Evolutionary conservation across 441 rosid genomes (phyloP).

Genomic region (Erodium texanum): DNA sequence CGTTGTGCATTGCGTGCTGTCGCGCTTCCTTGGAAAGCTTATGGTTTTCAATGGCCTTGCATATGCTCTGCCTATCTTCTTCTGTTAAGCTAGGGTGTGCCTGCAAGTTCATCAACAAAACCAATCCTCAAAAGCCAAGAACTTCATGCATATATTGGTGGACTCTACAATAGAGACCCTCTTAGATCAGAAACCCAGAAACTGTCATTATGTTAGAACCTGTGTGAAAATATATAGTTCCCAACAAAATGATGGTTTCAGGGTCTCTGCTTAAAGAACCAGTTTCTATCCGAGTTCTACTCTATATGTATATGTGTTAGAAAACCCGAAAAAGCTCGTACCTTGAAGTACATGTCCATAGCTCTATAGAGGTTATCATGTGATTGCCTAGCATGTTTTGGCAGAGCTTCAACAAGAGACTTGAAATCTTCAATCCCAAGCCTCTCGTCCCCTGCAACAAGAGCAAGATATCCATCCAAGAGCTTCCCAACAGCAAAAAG

Average conservation of each 20-base stretch:
- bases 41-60: conserved; percentile 37
- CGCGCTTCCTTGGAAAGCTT: conserved; percentile 44
- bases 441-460: conserved; percentile 35
- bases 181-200: too few relatives aligned
- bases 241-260: too few relatives aligned
- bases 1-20: conserved; percentile 34
- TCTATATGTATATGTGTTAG: too few relatives aligned
- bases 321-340: conserved; percentile 10
- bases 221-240: neutral
- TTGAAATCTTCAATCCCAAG: conserved; percentile 30
- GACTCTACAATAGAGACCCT: too few relatives aligned
- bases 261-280: too few relatives aligned
- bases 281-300: too few relatives aligned
- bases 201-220: too few relatives aligned
- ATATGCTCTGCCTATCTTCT: conserved; percentile 35
- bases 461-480: conserved; percentile 39
- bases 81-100: conserved; percentile 38
- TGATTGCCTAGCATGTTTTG: conserved; percentile 30
- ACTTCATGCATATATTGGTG: too few relatives aligned
- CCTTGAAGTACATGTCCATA: conserved; percentile 54
- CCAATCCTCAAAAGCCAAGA: neutral
- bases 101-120: conserved; percentile 20
- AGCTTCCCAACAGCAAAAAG: conserved; percentile 29
- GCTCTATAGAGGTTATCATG: conserved; percentile 47
- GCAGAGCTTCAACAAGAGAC: conserved; percentile 34